Conservation (phyloP, 2,329 filamentous ascomycete species). For the Penicillium sp. region DNA sequence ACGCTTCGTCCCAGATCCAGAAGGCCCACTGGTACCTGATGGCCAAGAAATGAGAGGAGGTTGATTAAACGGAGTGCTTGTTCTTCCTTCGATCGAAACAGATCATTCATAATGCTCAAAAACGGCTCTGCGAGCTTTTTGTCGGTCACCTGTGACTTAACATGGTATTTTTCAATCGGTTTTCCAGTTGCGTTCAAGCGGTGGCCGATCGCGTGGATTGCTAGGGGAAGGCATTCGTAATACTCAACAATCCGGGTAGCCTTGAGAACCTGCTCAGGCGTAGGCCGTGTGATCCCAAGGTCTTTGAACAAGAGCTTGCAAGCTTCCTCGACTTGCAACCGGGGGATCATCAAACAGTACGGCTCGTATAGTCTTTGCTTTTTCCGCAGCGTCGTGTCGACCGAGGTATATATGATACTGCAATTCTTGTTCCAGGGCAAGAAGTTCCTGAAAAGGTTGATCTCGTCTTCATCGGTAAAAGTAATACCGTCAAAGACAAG, state of each 20-base stretch:
- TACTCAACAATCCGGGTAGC: conserved; percentile 64
- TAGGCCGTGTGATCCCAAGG: conserved; percentile 60
- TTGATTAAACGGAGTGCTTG: conserved; percentile 67
- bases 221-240: conserved; percentile 66
- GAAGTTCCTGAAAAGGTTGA: conserved; percentile 56
- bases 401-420: conserved; percentile 69
- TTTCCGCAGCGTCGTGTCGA: conserved; percentile 60
- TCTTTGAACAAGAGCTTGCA: conserved; percentile 64
- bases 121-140: conserved; percentile 56
- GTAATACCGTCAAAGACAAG: conserved; percentile 68
- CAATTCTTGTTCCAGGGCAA: conserved; percentile 66
- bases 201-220: conserved; percentile 67
- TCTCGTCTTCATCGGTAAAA: conserved; percentile 58
- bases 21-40: conserved; percentile 68
- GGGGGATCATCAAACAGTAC: conserved; percentile 58
- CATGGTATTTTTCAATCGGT: conserved; percentile 60
- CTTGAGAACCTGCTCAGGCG: conserved; percentile 56
- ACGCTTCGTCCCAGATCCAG: conserved; percentile 55
- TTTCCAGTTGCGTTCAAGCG: conserved; percentile 63
- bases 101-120: conserved; percentile 51
- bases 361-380: conserved; percentile 62
- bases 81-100: conserved; percentile 41
- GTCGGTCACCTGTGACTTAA: conserved; percentile 59
- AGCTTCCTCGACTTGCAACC: conserved; percentile 59
- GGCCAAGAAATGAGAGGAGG: conserved; percentile 66